Evolutionary conservation across 495 filamentous ascomycete genomes (phyloP), one percentile per base, ranked within the genome.

Genomic region (Podospora appendiculata): DNA sequence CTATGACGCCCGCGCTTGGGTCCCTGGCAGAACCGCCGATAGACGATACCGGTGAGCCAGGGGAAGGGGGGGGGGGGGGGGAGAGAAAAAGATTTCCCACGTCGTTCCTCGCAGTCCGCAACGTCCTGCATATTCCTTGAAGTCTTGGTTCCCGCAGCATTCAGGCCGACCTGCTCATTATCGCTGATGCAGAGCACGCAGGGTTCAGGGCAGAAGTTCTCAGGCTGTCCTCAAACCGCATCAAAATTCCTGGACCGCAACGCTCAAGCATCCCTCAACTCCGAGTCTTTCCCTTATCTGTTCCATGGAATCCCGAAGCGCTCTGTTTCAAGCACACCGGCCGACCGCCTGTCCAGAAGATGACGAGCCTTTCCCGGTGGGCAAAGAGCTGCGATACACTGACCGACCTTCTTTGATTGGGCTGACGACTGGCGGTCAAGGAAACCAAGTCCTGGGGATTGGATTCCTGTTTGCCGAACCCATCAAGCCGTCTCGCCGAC

Each of bases 141-240:
- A 40, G 43, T 33, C 49, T 52, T 36, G 49, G 45, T 32, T 59
- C 25, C 5, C 5, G 5, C 25, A 25, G 25, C 25, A 25, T 25
- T 25, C 25, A 2, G 25, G 25, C 25, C 25, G 25, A 25, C 25
- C 25, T 25, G 48, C 48, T 56, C 52, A 42, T 45, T 40, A n/a
- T 13, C 36, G 2, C 13, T 38, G 47, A 41, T 56, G 57, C 55
- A 53, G 25, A 55, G 48, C 36, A 47, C 53, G 41, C 55, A 50
- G 47, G 50, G 39, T 52, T 58, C 48, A 54, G 51, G 56, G 51
- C 56, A 58, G 50, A 45, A 57, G 51, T 54, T 32, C 19, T n/a
- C n/a, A n/a, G n/a, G n/a, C n/a, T 42, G 16, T 41, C 13, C 45
- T 35, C 9, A 34, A 34, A 43, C 38, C 32, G 36, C 18, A 32